Evolutionary conservation across 108 stramenopile species (phyloP).

Genomic region (Chaetoceros tenuissimus): DNA sequence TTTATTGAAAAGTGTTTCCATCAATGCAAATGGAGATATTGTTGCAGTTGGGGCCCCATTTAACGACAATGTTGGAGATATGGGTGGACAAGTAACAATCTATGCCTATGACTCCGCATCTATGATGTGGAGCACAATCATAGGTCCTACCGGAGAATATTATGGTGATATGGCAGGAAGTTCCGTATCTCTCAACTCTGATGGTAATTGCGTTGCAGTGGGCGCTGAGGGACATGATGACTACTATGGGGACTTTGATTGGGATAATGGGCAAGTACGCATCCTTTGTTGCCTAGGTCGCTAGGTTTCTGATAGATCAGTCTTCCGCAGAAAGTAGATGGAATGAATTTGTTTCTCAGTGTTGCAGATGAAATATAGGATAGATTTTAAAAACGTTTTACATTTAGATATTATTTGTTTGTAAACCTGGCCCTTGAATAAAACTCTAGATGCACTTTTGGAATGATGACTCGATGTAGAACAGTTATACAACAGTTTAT

Average conservation of each 20-base stretch:
- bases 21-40: background rate
- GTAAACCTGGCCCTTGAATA: too few relatives aligned
- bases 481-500: too few relatives aligned
- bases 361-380: too few relatives aligned
- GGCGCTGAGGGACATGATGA: background rate
- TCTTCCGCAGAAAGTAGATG: too few relatives aligned
- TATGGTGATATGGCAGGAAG: background rate
- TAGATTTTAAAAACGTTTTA: too few relatives aligned
- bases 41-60: slow-evolving; percentile 3
- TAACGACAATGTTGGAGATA: background rate
- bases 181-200: background rate
- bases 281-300: too few relatives aligned
- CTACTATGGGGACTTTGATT: background rate
- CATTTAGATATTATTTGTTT: too few relatives aligned
- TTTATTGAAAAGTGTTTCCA: background rate
- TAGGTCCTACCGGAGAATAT: background rate
- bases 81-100: background rate
- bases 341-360: too few relatives aligned
- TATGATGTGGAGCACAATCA: background rate
- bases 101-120: slow-evolving; percentile 3
- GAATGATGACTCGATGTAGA: too few relatives aligned
- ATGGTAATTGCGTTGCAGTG: slow-evolving; percentile 5
- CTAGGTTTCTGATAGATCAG: too few relatives aligned
- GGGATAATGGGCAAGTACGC: too few relatives aligned
- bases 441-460: too few relatives aligned